Evolutionary conservation across 2,329 filamentous ascomycete genomes (phyloP).

Genomic region (Nannizziopsis arthrosporioides): DNA sequence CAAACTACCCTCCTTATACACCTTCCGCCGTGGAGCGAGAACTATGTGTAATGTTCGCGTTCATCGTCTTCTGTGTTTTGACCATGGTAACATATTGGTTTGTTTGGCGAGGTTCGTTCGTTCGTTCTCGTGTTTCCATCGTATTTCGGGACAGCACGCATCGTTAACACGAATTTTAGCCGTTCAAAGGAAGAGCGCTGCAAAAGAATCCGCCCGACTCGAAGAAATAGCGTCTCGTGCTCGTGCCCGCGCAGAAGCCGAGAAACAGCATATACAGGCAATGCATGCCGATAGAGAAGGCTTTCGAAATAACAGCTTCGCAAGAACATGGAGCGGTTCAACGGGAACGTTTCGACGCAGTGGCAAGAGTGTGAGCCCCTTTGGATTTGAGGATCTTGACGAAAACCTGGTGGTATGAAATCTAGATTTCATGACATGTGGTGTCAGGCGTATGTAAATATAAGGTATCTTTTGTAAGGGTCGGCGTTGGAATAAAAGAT

Average conservation of each 20-base stretch:
- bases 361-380: slow-evolving; percentile 10
- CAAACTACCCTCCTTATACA: slow-evolving; percentile 19
- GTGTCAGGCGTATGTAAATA: not conserved
- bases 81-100: slow-evolving; percentile 26
- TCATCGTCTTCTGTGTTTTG: slow-evolving; percentile 24
- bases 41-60: slow-evolving; percentile 32
- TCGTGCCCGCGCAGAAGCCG: slow-evolving; percentile 4
- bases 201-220: slow-evolving; percentile 24
- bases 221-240: slow-evolving; percentile 19
- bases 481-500: too few relatives aligned
- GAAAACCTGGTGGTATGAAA: slow-evolving; percentile 14
- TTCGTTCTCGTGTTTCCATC: not conserved
- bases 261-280: slow-evolving; percentile 7
- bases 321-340: not conserved
- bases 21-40: slow-evolving; percentile 27
- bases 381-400: slow-evolving; percentile 12
- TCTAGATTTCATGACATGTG: not conserved
- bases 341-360: slow-evolving; percentile 8
- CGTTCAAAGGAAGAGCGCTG: slow-evolving; percentile 19
- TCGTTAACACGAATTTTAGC: slow-evolving; percentile 12
- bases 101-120: slow-evolving; percentile 26
- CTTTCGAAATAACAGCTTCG: slow-evolving; percentile 1
- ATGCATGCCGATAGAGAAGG: not conserved
- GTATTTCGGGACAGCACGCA: not conserved
- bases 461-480: too few relatives aligned